Conservation (phyloP, 1,284 basidiomycete species). For the Ganoderma sinense region DNA sequence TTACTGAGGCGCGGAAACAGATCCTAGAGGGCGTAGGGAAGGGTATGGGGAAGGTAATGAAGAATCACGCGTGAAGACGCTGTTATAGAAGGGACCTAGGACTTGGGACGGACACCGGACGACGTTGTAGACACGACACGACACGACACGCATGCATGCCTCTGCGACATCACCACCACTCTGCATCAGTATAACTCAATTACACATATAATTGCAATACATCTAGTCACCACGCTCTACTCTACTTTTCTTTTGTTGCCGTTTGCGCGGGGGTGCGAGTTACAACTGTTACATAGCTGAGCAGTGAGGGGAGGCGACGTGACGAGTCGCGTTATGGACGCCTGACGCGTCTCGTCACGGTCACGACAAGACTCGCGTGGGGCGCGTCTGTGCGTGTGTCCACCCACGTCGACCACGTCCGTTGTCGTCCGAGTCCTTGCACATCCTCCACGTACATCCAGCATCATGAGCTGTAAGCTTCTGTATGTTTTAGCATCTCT, state of each 20-base stretch:
- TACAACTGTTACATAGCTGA: too few relatives aligned
- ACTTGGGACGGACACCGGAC: slow-evolving; percentile 22
- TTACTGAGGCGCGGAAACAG: slow-evolving; percentile 73
- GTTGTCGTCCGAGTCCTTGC: not conserved
- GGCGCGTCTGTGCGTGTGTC: slow-evolving; percentile 24
- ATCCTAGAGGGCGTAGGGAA: slow-evolving; percentile 76
- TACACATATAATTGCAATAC: slow-evolving; percentile 26
- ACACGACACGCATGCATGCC: slow-evolving; percentile 13
- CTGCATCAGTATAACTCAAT: slow-evolving; percentile 18
- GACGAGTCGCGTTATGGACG: slow-evolving; percentile 16
- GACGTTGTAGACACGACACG: slow-evolving; percentile 24
- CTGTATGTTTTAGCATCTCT: too few relatives aligned
- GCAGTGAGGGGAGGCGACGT: slow-evolving; percentile 13
- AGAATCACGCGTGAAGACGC: slow-evolving; percentile 47
- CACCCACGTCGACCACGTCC: slow-evolving; percentile 12
- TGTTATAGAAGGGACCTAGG: slow-evolving; percentile 9
- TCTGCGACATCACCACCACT: slow-evolving; percentile 26
- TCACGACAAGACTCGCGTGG: slow-evolving; percentile 19
- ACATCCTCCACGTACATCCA: not conserved
- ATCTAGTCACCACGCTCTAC: slow-evolving; percentile 5
- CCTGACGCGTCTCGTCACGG: slow-evolving; percentile 27
- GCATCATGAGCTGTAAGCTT: slow-evolving; percentile 53
- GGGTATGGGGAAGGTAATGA: slow-evolving; percentile 63
- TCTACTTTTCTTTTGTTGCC: not conserved
- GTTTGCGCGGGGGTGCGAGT: too few relatives aligned